Evolutionary conservation across 208 protist genomes (phyloP).

Genomic region (Leptomonas seymouri): DNA sequence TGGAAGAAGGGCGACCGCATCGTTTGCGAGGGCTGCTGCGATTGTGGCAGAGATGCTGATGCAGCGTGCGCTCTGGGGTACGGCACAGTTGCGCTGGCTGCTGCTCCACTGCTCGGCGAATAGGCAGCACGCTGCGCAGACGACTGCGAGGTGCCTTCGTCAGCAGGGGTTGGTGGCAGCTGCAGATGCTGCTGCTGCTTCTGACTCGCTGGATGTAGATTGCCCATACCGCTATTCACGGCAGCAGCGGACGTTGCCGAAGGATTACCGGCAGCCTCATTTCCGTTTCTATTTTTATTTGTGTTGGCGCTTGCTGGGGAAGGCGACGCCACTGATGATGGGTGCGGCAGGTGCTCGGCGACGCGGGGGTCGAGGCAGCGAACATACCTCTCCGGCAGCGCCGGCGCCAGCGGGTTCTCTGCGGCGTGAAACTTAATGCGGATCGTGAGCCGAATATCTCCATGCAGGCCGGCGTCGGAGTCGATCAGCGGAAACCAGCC

Average conservation of each 20-base stretch:
- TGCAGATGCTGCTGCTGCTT: conserved; percentile 2
- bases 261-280: conserved; percentile 14
- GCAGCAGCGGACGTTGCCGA: conserved; percentile 1
- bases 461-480: conserved; percentile 73
- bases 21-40: not conserved
- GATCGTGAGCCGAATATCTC: conserved; percentile 88
- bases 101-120: not conserved
- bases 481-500: conserved; percentile 95
- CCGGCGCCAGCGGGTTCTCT: conserved; percentile 84
- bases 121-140: not conserved
- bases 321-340: not conserved
- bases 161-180: not conserved
- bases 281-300: not conserved
- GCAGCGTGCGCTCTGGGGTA: not conserved
- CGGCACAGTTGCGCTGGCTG: not conserved
- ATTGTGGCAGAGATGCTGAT: not conserved
- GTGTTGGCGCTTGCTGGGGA: not conserved
- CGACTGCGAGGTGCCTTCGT: not conserved
- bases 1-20: not conserved
- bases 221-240: not conserved
- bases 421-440: conserved; percentile 90
- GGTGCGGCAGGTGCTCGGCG: conserved; percentile 1
- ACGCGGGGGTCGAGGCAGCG: conserved; percentile 29
- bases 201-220: not conserved
- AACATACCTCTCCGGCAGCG: conserved; percentile 70